phyloP scores from a whole-genome alignment of 2,329 filamentous ascomycete species.

The Didymella pomorum region DNA sequence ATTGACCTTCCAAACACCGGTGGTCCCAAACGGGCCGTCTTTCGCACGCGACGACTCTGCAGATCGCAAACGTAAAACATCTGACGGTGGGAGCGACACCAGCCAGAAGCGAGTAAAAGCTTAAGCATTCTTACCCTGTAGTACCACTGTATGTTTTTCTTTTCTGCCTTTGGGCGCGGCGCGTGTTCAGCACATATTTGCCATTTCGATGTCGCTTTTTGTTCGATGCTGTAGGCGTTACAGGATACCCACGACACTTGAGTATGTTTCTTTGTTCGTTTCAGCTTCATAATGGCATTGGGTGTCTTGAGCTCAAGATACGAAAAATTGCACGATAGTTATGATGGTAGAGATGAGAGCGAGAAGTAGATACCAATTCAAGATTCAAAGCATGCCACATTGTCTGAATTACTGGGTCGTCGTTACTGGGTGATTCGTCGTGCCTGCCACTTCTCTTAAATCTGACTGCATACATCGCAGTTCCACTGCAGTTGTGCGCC shows the following conservation, averaged over 20 bases:
- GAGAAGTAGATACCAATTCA: constrained; percentile 27
- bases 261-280: constrained; percentile 26
- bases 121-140: constrained; percentile 27
- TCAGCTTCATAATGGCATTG: constrained; percentile 12
- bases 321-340: constrained; percentile 16
- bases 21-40: constrained; percentile 54
- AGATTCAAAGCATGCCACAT: not conserved
- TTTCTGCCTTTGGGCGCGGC: constrained; percentile 18
- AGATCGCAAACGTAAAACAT: constrained; percentile 53
- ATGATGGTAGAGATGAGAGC: constrained; percentile 14
- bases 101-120: constrained; percentile 51
- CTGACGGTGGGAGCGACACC: constrained; percentile 50
- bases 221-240: constrained; percentile 32
- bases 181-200: constrained; percentile 22
- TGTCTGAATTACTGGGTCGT: not conserved
- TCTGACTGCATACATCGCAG: not conserved
- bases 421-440: not conserved
- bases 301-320: constrained; percentile 10
- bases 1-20: constrained; percentile 88
- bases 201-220: constrained; percentile 19
- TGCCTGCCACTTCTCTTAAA: not conserved
- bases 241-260: constrained; percentile 37
- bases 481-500: constrained; percentile 13
- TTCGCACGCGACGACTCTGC: constrained; percentile 55
- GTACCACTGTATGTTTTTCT: constrained; percentile 18